Evolutionary conservation across 768 basidiomycete genomes (phyloP).

Genomic region (Podaxis sp.): DNA sequence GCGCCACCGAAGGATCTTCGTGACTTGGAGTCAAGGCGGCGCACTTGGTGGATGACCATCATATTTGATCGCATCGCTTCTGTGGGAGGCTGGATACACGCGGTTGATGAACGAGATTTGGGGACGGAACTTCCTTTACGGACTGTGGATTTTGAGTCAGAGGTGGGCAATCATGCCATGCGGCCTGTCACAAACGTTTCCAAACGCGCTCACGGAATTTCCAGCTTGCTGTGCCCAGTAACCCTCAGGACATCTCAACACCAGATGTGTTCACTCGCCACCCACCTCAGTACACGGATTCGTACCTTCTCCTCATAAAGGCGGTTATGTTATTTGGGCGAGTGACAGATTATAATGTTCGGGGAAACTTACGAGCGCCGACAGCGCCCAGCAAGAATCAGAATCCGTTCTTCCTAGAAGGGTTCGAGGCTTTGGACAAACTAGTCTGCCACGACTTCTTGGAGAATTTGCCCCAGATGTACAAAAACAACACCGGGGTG

Average conservation of each 20-base stretch:
- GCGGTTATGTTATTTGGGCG: slow-evolving; percentile 82
- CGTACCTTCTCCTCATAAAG: slow-evolving; percentile 80
- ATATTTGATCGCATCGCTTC: slow-evolving; percentile 82
- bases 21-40: slow-evolving; percentile 75
- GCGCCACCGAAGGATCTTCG: slow-evolving; percentile 74
- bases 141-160: slow-evolving; percentile 71
- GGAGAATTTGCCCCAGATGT: slow-evolving; percentile 66
- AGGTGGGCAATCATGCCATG: slow-evolving; percentile 43
- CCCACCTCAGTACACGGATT: slow-evolving; percentile 76
- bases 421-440: slow-evolving; percentile 69
- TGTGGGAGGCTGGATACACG: slow-evolving; percentile 85
- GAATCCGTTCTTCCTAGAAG: slow-evolving; percentile 66
- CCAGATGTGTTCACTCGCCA: slow-evolving; percentile 69
- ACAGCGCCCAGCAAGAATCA: slow-evolving; percentile 69
- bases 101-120: slow-evolving; percentile 79
- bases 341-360: slow-evolving; percentile 84
- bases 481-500: slow-evolving; percentile 62
- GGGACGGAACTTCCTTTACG: slow-evolving; percentile 83
- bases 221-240: slow-evolving; percentile 62
- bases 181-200: neutral
- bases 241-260: slow-evolving; percentile 71
- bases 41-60: slow-evolving; percentile 92
- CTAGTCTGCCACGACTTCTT: slow-evolving; percentile 69
- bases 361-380: slow-evolving; percentile 67
- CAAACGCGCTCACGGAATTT: slow-evolving; percentile 1